A percentile compares a stretch with the other conserved stretches of the same genome.
Conservation (phyloP, 2,329 filamentous ascomycete genomes). For the Rhinocladiella mackenziei region DNA sequence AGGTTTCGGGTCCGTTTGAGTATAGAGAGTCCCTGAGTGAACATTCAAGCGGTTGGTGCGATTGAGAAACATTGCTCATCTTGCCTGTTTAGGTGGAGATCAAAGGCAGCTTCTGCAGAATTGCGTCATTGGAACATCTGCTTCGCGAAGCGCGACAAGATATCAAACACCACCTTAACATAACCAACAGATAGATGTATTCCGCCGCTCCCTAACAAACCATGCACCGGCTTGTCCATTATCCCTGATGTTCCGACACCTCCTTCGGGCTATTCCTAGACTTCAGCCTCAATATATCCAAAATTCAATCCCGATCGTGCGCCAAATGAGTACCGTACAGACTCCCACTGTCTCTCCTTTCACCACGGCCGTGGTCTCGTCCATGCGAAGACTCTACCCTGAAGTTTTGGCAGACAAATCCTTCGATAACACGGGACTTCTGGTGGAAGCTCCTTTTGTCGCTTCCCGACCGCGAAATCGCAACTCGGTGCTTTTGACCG, state of each 20-base stretch:
- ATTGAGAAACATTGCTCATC: too few species aligned
- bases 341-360: slow-evolving; percentile 51
- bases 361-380: slow-evolving; percentile 64
- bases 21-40: too few species aligned
- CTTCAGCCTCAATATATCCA: neutral
- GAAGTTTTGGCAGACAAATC: slow-evolving; percentile 81
- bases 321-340: slow-evolving; percentile 18
- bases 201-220: neutral
- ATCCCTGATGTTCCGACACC: slow-evolving; percentile 13
- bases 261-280: slow-evolving; percentile 4
- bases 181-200: too few species aligned
- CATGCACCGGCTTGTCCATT: neutral
- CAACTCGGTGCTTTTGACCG: slow-evolving; percentile 73
- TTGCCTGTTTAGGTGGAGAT: too few species aligned
- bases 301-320: neutral
- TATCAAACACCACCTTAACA: too few species aligned
- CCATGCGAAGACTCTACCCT: slow-evolving; percentile 84
- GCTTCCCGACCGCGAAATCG: slow-evolving; percentile 50
- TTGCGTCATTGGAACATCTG: too few species aligned
- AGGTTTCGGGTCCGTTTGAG: too few species aligned
- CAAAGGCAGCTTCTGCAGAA: too few species aligned
- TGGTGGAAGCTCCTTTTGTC: slow-evolving; percentile 65
- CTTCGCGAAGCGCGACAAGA: too few species aligned
- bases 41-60: too few species aligned
- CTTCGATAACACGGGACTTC: slow-evolving; percentile 92